These are phyloP conservation scores for Jaenimonas drosophilae DNA, from an alignment of 208 protist genomes.

Conservation along the genomic window DNA sequence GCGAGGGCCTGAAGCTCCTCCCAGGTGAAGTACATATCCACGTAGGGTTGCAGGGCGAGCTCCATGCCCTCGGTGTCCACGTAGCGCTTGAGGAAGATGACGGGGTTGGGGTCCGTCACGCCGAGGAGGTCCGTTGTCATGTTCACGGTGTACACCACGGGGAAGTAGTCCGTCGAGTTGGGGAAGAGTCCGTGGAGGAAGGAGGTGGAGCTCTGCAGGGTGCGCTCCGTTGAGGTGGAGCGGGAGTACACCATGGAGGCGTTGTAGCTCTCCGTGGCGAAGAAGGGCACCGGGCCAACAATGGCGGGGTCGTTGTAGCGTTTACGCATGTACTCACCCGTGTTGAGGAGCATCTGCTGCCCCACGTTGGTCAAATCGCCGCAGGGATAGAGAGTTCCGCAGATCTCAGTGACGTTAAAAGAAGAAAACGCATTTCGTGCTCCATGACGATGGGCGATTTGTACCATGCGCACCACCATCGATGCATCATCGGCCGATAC, in stretches of 20 bases:
- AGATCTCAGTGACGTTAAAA: slow-evolving; percentile 29
- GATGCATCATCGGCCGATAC: no score
- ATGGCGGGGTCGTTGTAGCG: slow-evolving; percentile 19
- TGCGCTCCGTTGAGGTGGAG: slow-evolving; percentile 42
- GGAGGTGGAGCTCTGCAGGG: slow-evolving; percentile 40
- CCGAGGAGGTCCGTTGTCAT: slow-evolving; percentile 29
- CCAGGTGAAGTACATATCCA: slow-evolving; percentile 31
- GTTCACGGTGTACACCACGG: slow-evolving; percentile 29
- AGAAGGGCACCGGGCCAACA: slow-evolving; percentile 10
- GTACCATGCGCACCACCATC: slow-evolving; percentile 16
- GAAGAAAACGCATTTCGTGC: slow-evolving; percentile 18
- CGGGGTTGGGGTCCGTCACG: slow-evolving; percentile 20
- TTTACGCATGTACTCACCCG: slow-evolving; percentile 26
- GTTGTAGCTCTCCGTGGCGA: slow-evolving; percentile 29
- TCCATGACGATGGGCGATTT: slow-evolving; percentile 54
- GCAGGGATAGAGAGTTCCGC: slow-evolving; percentile 26
- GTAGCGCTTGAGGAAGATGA: slow-evolving; percentile 12
- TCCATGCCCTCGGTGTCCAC: slow-evolving; percentile 8
- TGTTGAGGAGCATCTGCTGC: slow-evolving; percentile 21
- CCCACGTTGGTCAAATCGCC: slow-evolving; percentile 35
- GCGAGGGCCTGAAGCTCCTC: slow-evolving; percentile 21
- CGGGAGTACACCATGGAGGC: slow-evolving; percentile 33
- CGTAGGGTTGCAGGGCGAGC: slow-evolving; percentile 7
- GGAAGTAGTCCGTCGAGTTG: slow-evolving; percentile 20
- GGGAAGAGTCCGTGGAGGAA: slow-evolving; percentile 42